These are phyloP conservation scores for Picea sitchensis DNA, from an alignment of 75 land plant genomes.

Conservation along the genomic window DNA sequence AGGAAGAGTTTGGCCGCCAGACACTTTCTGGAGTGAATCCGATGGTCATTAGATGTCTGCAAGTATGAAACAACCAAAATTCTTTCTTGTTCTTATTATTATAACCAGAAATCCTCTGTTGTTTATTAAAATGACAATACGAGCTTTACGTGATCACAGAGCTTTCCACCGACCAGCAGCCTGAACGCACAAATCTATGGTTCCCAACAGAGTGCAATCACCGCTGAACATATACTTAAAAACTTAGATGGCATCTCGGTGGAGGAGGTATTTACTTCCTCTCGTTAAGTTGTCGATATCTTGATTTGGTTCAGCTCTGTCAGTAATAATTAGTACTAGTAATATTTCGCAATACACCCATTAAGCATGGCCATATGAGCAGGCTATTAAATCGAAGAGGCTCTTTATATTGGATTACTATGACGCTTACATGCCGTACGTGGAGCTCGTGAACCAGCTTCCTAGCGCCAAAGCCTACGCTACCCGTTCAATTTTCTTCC, in stretches of 20 bases:
- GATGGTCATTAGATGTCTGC: conserved; percentile 17
- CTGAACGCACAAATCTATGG: conserved; percentile 17
- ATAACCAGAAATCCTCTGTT: neutral
- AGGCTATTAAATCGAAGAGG: conserved; percentile 54
- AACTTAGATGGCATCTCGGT: conserved; percentile 21
- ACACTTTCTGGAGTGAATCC: conserved; percentile 32
- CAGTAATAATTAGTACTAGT: no score
- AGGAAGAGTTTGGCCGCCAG: conserved; percentile 40
- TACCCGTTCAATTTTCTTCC: conserved; percentile 28
- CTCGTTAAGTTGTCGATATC: conserved; percentile 37
- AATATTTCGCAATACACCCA: no score
- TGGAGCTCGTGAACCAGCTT: conserved; percentile 45
- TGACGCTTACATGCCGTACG: conserved; percentile 55
- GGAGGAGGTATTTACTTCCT: conserved; percentile 14
- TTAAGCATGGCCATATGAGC: neutral
- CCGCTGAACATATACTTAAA: conserved; percentile 11
- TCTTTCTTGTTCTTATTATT: neutral
- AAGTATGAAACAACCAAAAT: neutral
- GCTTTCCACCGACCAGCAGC: conserved; percentile 10
- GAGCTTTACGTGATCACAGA: no score
- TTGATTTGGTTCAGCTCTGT: no score
- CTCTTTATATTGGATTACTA: conserved; percentile 71
- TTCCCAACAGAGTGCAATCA: conserved; percentile 7
- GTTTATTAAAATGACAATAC: neutral
- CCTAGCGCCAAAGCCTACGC: conserved; percentile 20